Evolutionary conservation across 768 basidiomycete genomes (phyloP).

Genomic region (Naematelia encephala): DNA sequence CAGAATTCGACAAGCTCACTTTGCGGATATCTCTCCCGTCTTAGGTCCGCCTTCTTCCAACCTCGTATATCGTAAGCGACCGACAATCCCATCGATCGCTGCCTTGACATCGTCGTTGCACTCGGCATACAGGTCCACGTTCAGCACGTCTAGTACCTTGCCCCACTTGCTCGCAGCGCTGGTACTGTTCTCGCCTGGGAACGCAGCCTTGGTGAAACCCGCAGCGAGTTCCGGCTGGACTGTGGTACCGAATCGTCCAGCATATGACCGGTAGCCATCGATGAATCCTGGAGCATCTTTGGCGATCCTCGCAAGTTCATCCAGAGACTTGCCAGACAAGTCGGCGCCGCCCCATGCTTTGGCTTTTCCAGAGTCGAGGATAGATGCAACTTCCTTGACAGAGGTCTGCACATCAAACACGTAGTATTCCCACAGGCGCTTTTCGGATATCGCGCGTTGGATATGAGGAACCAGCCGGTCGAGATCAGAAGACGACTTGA

Average conservation of each 20-base stretch:
- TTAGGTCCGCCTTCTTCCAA: constrained; percentile 79
- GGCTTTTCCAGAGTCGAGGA: constrained; percentile 55
- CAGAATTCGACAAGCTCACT: constrained; percentile 53
- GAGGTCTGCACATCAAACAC: constrained; percentile 66
- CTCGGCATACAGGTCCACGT: constrained; percentile 80
- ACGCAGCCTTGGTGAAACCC: constrained; percentile 67
- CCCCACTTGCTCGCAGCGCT: constrained; percentile 70
- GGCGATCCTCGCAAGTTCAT: constrained; percentile 66
- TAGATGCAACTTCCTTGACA: constrained; percentile 63
- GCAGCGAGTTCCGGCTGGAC: constrained; percentile 67
- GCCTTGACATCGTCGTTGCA: constrained; percentile 77
- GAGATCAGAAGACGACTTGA: constrained; percentile 68
- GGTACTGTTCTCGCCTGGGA: constrained; percentile 55
- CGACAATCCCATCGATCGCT: constrained; percentile 70
- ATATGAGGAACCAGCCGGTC: constrained; percentile 65
- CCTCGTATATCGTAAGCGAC: constrained; percentile 73
- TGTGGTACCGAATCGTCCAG: constrained; percentile 61
- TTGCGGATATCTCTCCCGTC: constrained; percentile 69
- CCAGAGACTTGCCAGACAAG: constrained; percentile 60
- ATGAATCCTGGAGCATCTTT: constrained; percentile 58
- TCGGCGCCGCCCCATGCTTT: constrained; percentile 63
- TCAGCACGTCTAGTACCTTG: constrained; percentile 75
- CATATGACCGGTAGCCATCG: constrained; percentile 60
- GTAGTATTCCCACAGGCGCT: constrained; percentile 91
- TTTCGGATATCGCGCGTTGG: constrained; percentile 59